Percentiles rank a stretch among this genome's conserved stretches.
phyloP scores from a whole-genome alignment of 1,284 basidiomycete species.

The Ustilago esculenta region DNA sequence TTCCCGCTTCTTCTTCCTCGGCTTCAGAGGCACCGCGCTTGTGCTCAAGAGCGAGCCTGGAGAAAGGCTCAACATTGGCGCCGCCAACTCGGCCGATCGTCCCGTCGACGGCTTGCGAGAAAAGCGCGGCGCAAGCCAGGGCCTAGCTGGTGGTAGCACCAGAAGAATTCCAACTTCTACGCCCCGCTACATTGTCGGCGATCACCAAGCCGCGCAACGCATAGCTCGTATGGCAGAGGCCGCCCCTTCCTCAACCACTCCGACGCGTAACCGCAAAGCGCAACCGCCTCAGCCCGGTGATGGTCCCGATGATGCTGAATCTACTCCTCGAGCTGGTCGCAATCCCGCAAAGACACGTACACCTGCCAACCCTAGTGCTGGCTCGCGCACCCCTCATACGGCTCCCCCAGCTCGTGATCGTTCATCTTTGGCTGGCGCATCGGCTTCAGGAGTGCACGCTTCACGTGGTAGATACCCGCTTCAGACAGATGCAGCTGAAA shows the following conservation, averaged over 20 bases:
- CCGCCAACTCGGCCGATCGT: slow-evolving; percentile 56
- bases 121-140: slow-evolving; percentile 43
- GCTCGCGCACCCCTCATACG: slow-evolving; percentile 26
- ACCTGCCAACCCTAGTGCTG: slow-evolving; percentile 1
- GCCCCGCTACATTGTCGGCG: slow-evolving; percentile 26
- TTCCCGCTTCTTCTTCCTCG: slow-evolving; percentile 62
- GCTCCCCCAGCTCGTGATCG: slow-evolving; percentile 15
- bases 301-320: slow-evolving; percentile 8
- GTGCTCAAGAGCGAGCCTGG: slow-evolving; percentile 46
- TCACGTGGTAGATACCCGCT: not conserved
- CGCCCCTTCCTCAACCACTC: slow-evolving; percentile 11
- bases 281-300: slow-evolving; percentile 4
- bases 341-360: slow-evolving; percentile 23
- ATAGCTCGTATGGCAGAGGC: slow-evolving; percentile 27
- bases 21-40: slow-evolving; percentile 60
- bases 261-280: slow-evolving; percentile 32
- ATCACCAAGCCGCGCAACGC: slow-evolving; percentile 22
- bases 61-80: slow-evolving; percentile 54
- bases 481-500: slow-evolving; percentile 1
- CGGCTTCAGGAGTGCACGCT: slow-evolving; percentile 1
- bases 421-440: slow-evolving; percentile 5
- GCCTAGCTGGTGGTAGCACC: slow-evolving; percentile 40
- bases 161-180: slow-evolving; percentile 13
- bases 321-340: slow-evolving; percentile 17
- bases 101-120: slow-evolving; percentile 53